Percentiles rank a stretch among this genome's conserved stretches.
Conservation (phyloP, 176 grass and related monocot genomes). For the Rhipidocladum racemiflorum region DNA sequence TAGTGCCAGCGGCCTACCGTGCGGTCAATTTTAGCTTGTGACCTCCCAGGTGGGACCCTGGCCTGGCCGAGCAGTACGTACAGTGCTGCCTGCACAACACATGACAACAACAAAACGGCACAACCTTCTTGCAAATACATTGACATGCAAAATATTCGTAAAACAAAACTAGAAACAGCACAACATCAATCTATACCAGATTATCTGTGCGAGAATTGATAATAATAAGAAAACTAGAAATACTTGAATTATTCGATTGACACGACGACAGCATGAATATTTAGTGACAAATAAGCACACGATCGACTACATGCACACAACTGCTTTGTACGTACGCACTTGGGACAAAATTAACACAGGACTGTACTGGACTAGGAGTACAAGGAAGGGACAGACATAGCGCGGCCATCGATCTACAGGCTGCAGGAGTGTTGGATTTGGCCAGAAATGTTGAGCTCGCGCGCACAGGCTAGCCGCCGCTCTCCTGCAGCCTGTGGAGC, state of each 20-base stretch:
- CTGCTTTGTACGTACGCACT: neutral
- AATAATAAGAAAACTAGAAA: no score
- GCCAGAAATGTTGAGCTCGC: neutral
- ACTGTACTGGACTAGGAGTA: neutral
- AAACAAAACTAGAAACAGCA: no score
- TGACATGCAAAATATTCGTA: no score
- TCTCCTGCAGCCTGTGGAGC: constrained; percentile 15
- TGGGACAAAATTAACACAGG: neutral
- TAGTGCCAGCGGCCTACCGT: no score
- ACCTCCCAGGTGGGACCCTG: no score
- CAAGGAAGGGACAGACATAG: neutral
- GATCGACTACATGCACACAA: neutral
- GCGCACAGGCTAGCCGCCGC: neutral
- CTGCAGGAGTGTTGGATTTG: neutral
- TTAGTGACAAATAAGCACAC: neutral
- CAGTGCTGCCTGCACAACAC: no score
- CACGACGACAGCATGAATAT: neutral
- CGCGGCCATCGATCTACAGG: neutral
- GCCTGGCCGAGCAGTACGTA: no score
- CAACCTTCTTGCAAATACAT: no score
- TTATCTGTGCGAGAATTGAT: no score
- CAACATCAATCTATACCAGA: no score
- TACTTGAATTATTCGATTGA: neutral
- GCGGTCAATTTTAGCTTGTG: no score
- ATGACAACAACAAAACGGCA: no score